These are phyloP conservation scores for Hygrocybe coccinea DNA, from an alignment of 768 basidiomycete species.

Conservation along the genomic window DNA sequence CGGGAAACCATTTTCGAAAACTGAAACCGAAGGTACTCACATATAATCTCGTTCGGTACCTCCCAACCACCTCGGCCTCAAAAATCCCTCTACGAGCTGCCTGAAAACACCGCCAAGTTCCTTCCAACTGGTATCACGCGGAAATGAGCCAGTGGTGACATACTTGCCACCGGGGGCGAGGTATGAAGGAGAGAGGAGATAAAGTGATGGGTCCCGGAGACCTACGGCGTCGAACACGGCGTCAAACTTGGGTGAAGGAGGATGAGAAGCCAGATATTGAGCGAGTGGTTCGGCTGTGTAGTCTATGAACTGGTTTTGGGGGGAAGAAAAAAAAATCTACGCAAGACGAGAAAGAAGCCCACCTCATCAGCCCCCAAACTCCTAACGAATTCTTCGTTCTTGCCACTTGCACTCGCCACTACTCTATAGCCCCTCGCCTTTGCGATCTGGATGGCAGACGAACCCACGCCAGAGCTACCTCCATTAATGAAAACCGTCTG, in stretches of 20 bases:
- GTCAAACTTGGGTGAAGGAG: conserved; percentile 39
- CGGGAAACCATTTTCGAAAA: too few relatives aligned
- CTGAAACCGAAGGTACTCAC: conserved; percentile 25
- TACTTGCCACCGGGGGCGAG: conserved; percentile 14
- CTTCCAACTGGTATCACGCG: too few relatives aligned
- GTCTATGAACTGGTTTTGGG: conserved; percentile 37
- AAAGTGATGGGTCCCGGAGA: conserved; percentile 36
- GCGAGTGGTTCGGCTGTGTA: conserved; percentile 42
- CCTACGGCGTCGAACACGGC: conserved; percentile 48
- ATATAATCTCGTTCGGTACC: conserved; percentile 36
- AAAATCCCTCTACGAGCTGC: conserved; percentile 12
- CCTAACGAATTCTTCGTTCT: conserved; percentile 44
- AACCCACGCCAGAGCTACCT: conserved; percentile 51
- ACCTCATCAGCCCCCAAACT: too few relatives aligned
- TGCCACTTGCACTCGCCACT: conserved; percentile 45
- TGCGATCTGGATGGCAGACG: conserved; percentile 53
- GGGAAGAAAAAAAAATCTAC: conserved; percentile 53
- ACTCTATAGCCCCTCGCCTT: conserved; percentile 49
- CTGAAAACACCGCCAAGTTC: conserved; percentile 18
- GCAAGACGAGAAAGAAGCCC: conserved; percentile 14
- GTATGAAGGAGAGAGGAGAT: conserved; percentile 36
- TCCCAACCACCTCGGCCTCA: conserved; percentile 40
- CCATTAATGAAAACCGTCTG: conserved; percentile 56
- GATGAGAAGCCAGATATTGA: conserved; percentile 32
- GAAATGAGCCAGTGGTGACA: too few relatives aligned